Conservation (phyloP, 176 grass and related monocot genomes). For the Echinochloa phyllopogon region DNA sequence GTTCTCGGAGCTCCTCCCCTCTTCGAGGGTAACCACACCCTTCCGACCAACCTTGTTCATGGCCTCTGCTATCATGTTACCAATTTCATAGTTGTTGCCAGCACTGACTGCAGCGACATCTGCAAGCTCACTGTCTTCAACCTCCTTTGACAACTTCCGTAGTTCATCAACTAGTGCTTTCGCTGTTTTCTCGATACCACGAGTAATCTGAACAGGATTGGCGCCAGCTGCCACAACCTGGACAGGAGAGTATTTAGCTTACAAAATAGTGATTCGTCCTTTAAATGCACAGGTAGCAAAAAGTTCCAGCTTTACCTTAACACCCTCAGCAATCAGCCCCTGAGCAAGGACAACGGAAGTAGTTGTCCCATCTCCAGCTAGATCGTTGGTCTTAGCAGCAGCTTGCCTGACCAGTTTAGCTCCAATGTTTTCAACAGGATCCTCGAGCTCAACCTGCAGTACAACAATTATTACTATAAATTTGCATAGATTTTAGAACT, state of each 20-base stretch:
- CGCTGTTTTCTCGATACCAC: constrained; percentile 91
- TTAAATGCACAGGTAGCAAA: background rate
- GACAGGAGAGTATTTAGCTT: constrained; percentile 21
- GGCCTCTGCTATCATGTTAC: constrained; percentile 97
- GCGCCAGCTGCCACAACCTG: constrained; percentile 96
- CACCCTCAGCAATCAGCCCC: constrained; percentile 93
- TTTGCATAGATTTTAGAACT: background rate
- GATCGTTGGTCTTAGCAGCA: constrained; percentile 94
- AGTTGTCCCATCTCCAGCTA: constrained; percentile 94
- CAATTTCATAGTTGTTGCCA: constrained; percentile 93
- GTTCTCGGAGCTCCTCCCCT: constrained; percentile 91
- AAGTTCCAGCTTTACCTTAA: constrained; percentile 60
- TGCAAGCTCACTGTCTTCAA: constrained; percentile 94
- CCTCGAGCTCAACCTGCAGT: constrained; percentile 86
- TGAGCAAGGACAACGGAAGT: constrained; percentile 99
- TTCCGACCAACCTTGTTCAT: constrained; percentile 98
- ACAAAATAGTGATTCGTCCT: background rate
- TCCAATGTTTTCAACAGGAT: constrained; percentile 97
- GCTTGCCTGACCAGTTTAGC: constrained; percentile 98
- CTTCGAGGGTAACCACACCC: constrained; percentile 96
- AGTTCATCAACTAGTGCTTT: constrained; percentile 86
- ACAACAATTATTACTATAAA: constrained; percentile 22
- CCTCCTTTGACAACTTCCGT: constrained; percentile 85
- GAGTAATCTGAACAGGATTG: constrained; percentile 95
- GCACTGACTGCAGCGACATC: constrained; percentile 97